Percentiles rank a stretch among this genome's conserved stretches.
These are phyloP conservation scores for Haplosporangium sp. DNA, from an alignment of 371 early-diverging fungal genomes.

Conservation along the genomic window DNA sequence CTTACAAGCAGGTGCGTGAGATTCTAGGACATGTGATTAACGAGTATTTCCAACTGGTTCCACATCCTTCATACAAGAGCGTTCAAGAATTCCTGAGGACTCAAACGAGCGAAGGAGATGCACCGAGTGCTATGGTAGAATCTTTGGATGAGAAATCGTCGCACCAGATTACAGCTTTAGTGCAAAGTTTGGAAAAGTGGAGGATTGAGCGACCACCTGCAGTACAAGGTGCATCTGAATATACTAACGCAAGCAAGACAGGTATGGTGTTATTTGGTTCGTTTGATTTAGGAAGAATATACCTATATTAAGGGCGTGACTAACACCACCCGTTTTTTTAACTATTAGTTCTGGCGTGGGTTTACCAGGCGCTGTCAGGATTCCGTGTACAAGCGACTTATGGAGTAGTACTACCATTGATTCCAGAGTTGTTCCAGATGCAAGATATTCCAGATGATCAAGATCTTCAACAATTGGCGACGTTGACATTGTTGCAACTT, in stretches of 20 bases:
- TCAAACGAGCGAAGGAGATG: slow-evolving; percentile 39
- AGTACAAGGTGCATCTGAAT: slow-evolving; percentile 63
- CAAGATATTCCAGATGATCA: slow-evolving; percentile 81
- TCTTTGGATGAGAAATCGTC: slow-evolving; percentile 45
- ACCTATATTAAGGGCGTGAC: not conserved
- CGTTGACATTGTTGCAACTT: slow-evolving; percentile 62
- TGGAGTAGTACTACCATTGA: slow-evolving; percentile 62
- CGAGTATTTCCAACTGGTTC: slow-evolving; percentile 70
- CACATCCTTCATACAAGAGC: slow-evolving; percentile 69
- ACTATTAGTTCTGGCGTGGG: slow-evolving; percentile 74
- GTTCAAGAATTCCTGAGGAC: slow-evolving; percentile 58
- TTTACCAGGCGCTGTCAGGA: slow-evolving; percentile 64
- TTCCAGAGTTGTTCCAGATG: slow-evolving; percentile 76
- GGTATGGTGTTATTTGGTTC: slow-evolving; percentile 49
- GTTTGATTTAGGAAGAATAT: not conserved
- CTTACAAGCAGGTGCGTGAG: slow-evolving; percentile 92
- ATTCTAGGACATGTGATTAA: slow-evolving; percentile 79
- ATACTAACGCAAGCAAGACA: slow-evolving; percentile 79
- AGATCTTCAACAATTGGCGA: slow-evolving; percentile 75
- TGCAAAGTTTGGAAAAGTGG: slow-evolving; percentile 58
- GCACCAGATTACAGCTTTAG: slow-evolving; percentile 45
- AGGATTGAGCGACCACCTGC: slow-evolving; percentile 56
- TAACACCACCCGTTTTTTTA: not conserved
- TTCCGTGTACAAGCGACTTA: slow-evolving; percentile 67
- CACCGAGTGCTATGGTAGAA: slow-evolving; percentile 59